A percentile compares a stretch with the other conserved stretches of the same genome.
These are phyloP conservation scores for Populus hybrid DNA, from an alignment of 441 rosid species.

Conservation along the genomic window DNA sequence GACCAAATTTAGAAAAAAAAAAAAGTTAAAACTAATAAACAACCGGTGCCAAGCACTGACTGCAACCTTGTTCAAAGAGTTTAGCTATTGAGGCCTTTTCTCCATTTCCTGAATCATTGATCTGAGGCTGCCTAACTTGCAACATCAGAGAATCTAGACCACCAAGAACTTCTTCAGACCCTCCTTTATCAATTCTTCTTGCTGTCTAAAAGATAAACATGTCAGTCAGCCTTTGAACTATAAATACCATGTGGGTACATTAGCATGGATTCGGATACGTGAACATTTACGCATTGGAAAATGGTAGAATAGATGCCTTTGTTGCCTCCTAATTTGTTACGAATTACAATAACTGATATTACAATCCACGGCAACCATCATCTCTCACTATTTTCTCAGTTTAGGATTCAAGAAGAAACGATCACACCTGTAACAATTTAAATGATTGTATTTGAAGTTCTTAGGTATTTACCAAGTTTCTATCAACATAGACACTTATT, in stretches of 20 bases:
- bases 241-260: background rate
- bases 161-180: conserved; percentile 49
- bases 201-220: conserved; percentile 51
- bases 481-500: background rate
- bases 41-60: background rate
- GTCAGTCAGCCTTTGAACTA: conserved; percentile 10
- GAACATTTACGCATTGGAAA: background rate
- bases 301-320: background rate
- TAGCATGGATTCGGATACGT: background rate
- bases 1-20: background rate
- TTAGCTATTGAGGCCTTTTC: conserved; percentile 84
- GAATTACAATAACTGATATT: background rate
- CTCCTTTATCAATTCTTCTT: conserved; percentile 68
- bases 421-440: background rate
- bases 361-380: background rate
- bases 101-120: conserved; percentile 55
- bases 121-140: conserved; percentile 59
- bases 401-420: background rate
- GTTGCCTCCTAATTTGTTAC: background rate
- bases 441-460: background rate
- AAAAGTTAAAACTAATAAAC: background rate
- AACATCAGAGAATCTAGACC: conserved; percentile 52
- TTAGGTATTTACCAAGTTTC: background rate
- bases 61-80: conserved; percentile 93
- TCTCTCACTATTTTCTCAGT: background rate